Conservation (phyloP, 2,329 filamentous ascomycete genomes). For the Coniella vitis region DNA sequence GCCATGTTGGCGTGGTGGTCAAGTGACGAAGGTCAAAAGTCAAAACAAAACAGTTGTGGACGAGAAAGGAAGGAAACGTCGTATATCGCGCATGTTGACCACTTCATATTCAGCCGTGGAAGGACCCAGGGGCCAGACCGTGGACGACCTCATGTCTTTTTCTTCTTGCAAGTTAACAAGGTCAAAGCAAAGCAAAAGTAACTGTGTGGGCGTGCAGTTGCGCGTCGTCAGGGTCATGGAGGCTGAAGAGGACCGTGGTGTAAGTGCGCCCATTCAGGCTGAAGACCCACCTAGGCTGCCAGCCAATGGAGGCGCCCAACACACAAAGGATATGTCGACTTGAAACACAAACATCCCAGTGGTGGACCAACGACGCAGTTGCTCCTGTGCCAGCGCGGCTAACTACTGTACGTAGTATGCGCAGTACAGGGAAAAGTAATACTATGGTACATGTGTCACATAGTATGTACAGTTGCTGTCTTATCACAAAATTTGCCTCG, state of each 20-base stretch:
- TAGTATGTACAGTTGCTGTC: no score
- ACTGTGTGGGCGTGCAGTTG: background rate
- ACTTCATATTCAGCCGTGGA: background rate
- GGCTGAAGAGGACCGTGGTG: background rate
- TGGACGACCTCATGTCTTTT: no score
- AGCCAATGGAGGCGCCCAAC: background rate
- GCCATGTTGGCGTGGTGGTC: constrained; percentile 4
- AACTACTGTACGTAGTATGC: background rate
- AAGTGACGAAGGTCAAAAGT: background rate
- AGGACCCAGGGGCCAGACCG: no score
- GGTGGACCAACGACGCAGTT: background rate
- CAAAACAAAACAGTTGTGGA: background rate
- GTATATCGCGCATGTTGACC: background rate
- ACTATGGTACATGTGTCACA: no score
- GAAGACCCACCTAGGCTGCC: background rate
- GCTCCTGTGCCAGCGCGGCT: background rate
- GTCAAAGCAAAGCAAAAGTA: background rate
- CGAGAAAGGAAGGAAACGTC: background rate
- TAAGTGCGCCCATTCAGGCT: background rate
- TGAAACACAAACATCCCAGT: background rate
- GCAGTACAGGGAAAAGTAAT: background rate
- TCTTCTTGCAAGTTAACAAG: no score
- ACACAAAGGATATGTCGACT: background rate
- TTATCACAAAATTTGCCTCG: no score
- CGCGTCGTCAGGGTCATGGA: background rate